A percentile compares a stretch with the other conserved stretches of the same genome.
These are phyloP conservation scores for Ceratobasidium sp. DNA, from an alignment of 1,284 basidiomycete species.

Conservation along the genomic window DNA sequence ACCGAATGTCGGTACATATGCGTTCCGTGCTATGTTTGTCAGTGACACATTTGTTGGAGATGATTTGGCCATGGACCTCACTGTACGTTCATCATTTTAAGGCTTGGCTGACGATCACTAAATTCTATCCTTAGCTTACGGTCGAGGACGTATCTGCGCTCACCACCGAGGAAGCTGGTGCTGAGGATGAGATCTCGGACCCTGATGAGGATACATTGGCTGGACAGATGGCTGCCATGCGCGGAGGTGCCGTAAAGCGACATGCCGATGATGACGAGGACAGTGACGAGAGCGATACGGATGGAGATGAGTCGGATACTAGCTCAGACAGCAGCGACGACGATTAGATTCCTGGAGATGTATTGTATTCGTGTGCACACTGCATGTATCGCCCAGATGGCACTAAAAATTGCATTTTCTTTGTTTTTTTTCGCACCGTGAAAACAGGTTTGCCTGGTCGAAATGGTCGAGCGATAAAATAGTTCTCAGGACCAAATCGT, in stretches of 20 bases:
- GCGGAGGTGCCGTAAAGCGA: conserved; percentile 86
- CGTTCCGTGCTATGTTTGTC: conserved; percentile 85
- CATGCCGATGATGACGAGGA: conserved; percentile 49
- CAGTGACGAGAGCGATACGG: conserved; percentile 58
- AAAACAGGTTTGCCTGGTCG: too few species aligned
- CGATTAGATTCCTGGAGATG: conserved; percentile 14
- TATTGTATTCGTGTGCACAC: too few species aligned
- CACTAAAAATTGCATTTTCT: not conserved
- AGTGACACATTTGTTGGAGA: conserved; percentile 91
- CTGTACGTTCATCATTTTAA: conserved; percentile 56
- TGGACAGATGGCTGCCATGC: conserved; percentile 98
- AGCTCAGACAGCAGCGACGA: conserved; percentile 56
- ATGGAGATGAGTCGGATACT: conserved; percentile 57
- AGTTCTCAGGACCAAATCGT: too few species aligned
- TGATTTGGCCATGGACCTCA: conserved; percentile 74
- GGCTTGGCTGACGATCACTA: conserved; percentile 19
- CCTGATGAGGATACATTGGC: conserved; percentile 95
- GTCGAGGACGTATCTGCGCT: conserved; percentile 75
- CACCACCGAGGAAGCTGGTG: conserved; percentile 63
- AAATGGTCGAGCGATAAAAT: too few species aligned
- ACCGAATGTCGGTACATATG: conserved; percentile 81
- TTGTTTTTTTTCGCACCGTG: not conserved
- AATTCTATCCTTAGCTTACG: conserved; percentile 63
- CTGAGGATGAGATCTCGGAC: conserved; percentile 92
- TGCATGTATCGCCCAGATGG: not conserved